Evolutionary conservation across 2,329 filamentous ascomycete genomes (phyloP).

Genomic region (Scolecobasidium constrictum): DNA sequence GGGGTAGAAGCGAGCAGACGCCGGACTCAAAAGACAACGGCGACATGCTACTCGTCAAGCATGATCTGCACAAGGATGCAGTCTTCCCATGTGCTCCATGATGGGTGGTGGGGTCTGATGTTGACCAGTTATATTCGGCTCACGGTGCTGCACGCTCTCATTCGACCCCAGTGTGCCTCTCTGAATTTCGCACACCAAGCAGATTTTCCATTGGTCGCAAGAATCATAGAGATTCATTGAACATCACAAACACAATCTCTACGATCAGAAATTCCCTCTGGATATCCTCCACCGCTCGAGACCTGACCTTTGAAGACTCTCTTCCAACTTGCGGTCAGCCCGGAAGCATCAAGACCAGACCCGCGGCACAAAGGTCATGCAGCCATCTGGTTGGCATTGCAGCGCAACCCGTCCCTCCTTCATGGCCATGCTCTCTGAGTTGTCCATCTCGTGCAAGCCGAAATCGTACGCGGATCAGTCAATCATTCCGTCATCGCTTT

Average conservation of each 20-base stretch:
- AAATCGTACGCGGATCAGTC: neutral
- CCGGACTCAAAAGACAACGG: neutral
- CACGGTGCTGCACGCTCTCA: neutral
- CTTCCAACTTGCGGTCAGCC: conserved; percentile 7
- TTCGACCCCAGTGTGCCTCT: conserved; percentile 1
- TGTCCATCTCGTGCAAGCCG: conserved; percentile 2
- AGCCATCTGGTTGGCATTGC: conserved; percentile 5
- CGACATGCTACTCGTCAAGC: conserved; percentile 1
- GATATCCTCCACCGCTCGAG: neutral
- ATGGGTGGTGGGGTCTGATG: neutral
- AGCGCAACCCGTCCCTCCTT: neutral
- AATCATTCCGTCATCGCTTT: neutral
- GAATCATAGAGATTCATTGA: no score
- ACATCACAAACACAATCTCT: neutral
- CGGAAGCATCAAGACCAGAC: neutral
- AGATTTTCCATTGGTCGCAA: conserved; percentile 9
- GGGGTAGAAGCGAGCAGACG: neutral
- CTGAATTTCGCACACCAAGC: neutral
- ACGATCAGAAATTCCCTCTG: neutral
- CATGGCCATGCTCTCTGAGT: conserved; percentile 4
- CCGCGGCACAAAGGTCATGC: neutral
- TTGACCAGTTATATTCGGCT: neutral
- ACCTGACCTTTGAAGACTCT: neutral
- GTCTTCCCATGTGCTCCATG: neutral
- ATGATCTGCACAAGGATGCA: conserved; percentile 4